Base-by-base conservation (phyloP, 495 filamentous ascomycete species). In the Xylaria acuta region DNA sequence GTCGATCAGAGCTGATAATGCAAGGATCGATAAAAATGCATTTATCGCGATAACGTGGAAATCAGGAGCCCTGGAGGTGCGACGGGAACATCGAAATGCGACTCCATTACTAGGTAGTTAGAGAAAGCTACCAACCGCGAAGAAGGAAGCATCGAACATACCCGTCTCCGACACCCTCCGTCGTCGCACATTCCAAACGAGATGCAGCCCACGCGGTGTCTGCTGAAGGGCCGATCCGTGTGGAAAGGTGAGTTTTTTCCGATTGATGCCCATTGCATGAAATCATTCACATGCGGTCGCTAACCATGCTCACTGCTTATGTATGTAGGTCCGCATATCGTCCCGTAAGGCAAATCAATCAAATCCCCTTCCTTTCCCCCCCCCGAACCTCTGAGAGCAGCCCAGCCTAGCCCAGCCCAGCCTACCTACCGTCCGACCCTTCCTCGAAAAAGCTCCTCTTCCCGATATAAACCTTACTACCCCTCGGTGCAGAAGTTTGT, bases 251-350 rank as follows among this genome's bases (percentile, higher is more conserved):
- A 67, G 73, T n/a, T 41, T 12, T 8, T 22, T 1, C 5, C n/a
- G n/a, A n/a, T n/a, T n/a, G n/a, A n/a, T n/a, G 4, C 11, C 49
- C 22, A 56, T 60, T 30, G 38, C 36, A n/a, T 32, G 14, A 47
- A 47, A 12, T 47, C 43, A 11, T 2, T 18, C 12, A 7, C 41
- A 30, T 9, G 32, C 40, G 43, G 64, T 45, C 34, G 25, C 69
- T 77, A 69, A 77, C 74, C 54, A 73, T 66, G 65, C 43, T 22
- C 5, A 69, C n/a, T n/a, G n/a, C n/a, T n/a, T n/a, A n/a, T n/a
- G n/a, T n/a, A n/a, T n/a, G 58, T 68, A 92, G 90, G 90, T 12
- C 91, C 91, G 32, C 86, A 92, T 75, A 91, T 93, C 75, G 90
- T 93, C 65, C 90, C 91, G 90, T 92, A 88, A 85, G 88, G 75